Conservation (phyloP, 2,329 filamentous ascomycete species). For the Fusarium mangiferae region DNA sequence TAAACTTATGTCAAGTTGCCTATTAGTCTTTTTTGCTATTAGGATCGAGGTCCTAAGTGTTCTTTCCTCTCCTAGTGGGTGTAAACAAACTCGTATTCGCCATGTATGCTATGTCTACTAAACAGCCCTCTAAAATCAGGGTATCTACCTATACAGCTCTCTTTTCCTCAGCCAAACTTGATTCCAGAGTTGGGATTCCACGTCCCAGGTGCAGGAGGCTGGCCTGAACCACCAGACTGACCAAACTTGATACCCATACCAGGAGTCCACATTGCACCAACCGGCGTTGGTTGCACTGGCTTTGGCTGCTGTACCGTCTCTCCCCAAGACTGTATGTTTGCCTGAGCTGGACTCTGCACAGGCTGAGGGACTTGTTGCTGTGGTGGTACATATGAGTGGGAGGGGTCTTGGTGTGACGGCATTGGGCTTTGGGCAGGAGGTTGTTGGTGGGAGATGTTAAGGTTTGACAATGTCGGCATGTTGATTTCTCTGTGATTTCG, state of each 20-base stretch:
- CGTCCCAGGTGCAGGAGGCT: conserved; percentile 51
- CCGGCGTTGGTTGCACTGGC: conserved; percentile 56
- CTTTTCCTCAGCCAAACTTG: conserved; percentile 64
- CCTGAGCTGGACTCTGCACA: conserved; percentile 52
- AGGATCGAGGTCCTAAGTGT: not conserved
- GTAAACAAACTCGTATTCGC: conserved; percentile 4
- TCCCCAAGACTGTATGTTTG: conserved; percentile 69
- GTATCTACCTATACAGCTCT: too few species aligned
- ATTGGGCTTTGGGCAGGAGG: conserved; percentile 34
- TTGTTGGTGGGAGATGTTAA: conserved; percentile 51
- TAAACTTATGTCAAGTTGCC: not conserved
- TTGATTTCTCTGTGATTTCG: conserved; percentile 56
- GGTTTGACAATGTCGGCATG: conserved; percentile 61
- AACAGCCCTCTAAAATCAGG: not conserved
- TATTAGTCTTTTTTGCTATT: accelerated
- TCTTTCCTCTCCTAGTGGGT: not conserved
- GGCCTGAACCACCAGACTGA: conserved; percentile 46
- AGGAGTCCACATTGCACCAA: conserved; percentile 72
- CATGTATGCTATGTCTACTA: conserved; percentile 3
- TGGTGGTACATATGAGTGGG: conserved; percentile 22
- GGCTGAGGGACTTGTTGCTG: conserved; percentile 36
- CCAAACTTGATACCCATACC: conserved; percentile 85
- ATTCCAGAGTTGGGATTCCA: conserved; percentile 71
- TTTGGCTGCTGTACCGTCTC: conserved; percentile 66
- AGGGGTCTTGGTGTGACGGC: conserved; percentile 20